phyloP scores from a whole-genome alignment of 768 basidiomycete species.

The Naematelia aurantialba region DNA sequence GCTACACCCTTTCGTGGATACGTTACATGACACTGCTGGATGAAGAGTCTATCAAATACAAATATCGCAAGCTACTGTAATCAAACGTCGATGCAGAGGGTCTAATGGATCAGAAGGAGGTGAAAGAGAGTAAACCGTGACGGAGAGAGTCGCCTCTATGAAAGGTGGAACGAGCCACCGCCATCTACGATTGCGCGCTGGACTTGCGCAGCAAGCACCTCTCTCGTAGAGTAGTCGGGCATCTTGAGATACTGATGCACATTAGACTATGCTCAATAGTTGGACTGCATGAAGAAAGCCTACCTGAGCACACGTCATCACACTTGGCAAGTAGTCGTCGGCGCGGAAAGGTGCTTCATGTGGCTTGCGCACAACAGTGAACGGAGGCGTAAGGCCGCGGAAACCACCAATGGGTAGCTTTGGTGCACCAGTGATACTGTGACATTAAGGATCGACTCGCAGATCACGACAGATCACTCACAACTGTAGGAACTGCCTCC shows the following conservation, averaged over 20 bases:
- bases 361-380: slow-evolving; percentile 95
- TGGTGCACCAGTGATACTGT: slow-evolving; percentile 83
- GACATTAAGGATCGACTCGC: neutral
- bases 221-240: slow-evolving; percentile 88
- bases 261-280: neutral
- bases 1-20: neutral
- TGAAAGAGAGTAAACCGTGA: neutral
- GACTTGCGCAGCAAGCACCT: slow-evolving; percentile 77
- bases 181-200: slow-evolving; percentile 85
- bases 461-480: slow-evolving; percentile 19
- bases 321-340: slow-evolving; percentile 91
- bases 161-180: slow-evolving; percentile 94
- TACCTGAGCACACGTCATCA: slow-evolving; percentile 83
- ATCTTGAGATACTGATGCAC: slow-evolving; percentile 64
- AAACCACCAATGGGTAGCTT: slow-evolving; percentile 96
- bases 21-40: neutral
- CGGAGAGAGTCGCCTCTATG: slow-evolving; percentile 53
- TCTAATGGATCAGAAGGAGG: no score
- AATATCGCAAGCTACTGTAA: neutral
- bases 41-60: neutral
- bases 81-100: neutral
- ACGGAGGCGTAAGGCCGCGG: slow-evolving; percentile 84
- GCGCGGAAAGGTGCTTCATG: slow-evolving; percentile 86
- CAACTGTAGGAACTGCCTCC: slow-evolving; percentile 90
- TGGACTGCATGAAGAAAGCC: slow-evolving; percentile 9